Conservation (phyloP, 2,329 filamentous ascomycete species). For the Xylariaceae sp. region DNA sequence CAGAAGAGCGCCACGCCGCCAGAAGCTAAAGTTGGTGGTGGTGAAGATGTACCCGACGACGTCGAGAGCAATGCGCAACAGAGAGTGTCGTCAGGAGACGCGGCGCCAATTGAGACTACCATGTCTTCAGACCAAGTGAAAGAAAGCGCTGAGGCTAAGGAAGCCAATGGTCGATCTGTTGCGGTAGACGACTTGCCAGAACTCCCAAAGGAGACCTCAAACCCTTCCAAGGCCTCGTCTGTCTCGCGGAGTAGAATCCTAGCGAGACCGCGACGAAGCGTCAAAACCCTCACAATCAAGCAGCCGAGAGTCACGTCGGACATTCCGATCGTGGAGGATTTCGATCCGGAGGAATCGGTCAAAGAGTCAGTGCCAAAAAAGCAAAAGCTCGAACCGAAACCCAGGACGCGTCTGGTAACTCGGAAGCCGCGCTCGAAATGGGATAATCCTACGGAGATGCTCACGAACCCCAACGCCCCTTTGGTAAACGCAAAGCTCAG, state of each 20-base stretch:
- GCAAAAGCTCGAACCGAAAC: constrained; percentile 22
- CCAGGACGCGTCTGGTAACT: constrained; percentile 25
- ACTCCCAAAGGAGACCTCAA: not conserved
- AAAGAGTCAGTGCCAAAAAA: constrained; percentile 24
- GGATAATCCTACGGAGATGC: constrained; percentile 31
- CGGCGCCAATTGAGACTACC: constrained; percentile 5
- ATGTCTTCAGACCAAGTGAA: not conserved
- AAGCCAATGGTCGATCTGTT: not conserved
- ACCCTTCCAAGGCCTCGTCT: constrained; percentile 1
- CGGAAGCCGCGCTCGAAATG: constrained; percentile 27
- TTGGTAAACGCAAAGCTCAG: constrained; percentile 33
- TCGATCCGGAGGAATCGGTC: constrained; percentile 16
- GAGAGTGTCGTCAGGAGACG: not conserved
- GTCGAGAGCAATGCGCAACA: not conserved
- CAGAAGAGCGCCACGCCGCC: not conserved
- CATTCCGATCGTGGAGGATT: constrained; percentile 7
- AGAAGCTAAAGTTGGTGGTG: not conserved
- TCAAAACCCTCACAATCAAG: constrained; percentile 11
- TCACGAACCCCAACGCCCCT: constrained; percentile 34
- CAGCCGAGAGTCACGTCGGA: constrained; percentile 7
- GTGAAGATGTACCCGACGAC: constrained; percentile 8
- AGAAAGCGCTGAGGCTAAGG: not conserved
- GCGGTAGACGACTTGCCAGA: not conserved
- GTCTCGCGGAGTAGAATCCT: constrained; percentile 12
- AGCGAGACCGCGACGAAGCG: not conserved